Conservation (phyloP, 371 early-diverging fungal species). For the Thermomucor indicae-seudaticae region DNA sequence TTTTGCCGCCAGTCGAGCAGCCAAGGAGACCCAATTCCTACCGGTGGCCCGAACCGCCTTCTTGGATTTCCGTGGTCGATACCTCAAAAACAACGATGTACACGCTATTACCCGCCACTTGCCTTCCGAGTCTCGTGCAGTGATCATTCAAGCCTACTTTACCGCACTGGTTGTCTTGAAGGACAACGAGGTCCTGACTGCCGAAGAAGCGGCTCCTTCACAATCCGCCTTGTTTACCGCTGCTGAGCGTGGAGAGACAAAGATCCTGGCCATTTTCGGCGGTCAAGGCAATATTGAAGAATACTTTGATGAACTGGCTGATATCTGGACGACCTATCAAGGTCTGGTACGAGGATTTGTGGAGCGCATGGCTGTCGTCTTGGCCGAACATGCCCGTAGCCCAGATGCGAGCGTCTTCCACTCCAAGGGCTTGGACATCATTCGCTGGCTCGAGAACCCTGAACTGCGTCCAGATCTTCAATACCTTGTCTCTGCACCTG, state of each 20-base stretch:
- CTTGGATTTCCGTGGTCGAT: constrained; percentile 67
- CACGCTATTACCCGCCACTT: constrained; percentile 73
- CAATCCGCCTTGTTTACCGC: constrained; percentile 65
- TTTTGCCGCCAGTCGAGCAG: constrained; percentile 60
- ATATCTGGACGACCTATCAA: constrained; percentile 79
- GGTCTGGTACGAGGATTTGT: constrained; percentile 78
- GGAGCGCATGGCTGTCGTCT: constrained; percentile 69
- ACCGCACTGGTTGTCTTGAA: constrained; percentile 71
- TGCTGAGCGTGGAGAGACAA: constrained; percentile 61
- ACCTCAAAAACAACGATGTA: constrained; percentile 81
- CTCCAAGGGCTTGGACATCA: constrained; percentile 82
- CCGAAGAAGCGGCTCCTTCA: constrained; percentile 42
- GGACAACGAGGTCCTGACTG: constrained; percentile 37
- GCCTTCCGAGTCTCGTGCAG: constrained; percentile 53
- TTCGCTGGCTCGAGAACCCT: constrained; percentile 86
- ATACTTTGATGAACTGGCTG: constrained; percentile 90
- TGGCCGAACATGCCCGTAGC: constrained; percentile 67
- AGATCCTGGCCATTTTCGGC: constrained; percentile 88
- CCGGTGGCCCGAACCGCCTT: constrained; percentile 79
- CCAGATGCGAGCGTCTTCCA: constrained; percentile 69
- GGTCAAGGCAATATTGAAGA: constrained; percentile 96
- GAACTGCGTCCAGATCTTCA: constrained; percentile 82
- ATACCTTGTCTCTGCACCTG: constrained; percentile 79
- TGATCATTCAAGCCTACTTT: constrained; percentile 80
- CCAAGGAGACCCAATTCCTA: constrained; percentile 59